Evolutionary conservation across 2,329 filamentous ascomycete species (phyloP), one percentile per base, ranked within the genome.

Genomic region (Aspergillus udagawae): DNA sequence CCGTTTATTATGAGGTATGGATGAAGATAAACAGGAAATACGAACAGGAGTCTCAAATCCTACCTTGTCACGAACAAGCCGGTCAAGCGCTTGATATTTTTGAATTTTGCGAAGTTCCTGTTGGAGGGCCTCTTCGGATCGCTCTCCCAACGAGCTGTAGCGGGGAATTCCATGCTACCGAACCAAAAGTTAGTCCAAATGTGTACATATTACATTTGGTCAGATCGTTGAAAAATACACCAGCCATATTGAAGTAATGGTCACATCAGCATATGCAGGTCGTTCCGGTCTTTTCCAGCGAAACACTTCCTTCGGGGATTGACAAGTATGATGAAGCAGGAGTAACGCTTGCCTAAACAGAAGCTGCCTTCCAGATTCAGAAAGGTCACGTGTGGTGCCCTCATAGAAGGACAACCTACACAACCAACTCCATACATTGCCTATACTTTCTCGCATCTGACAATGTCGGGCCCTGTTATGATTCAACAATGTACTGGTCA

Each of bases 81-180:
- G 79, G 62, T 92, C 90, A 47, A 96, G 79, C 10, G 82, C 77
- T 63, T 85, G 86, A 75, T 96, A 96, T 62, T 86, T 83, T 56
- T 81, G 77, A 67, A 97, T 96, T 73, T 89, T 89, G 65, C 85
- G 83, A 55, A 86, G 80, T 73, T 95, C 91, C 72, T 86, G 84
- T 63, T 85, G 81, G 57, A 84, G 83, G 70, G 89, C 85, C 70
- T 90, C 85, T 66, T 89, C 86, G 65, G 88, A 89, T 64, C 83
- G 82, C 67, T 82, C 79, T 60, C 78, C 75, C 54, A 76, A 78
- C 66, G 82, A 79, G 60, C 82, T 80, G 60, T 84, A 82, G 70
- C 92, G 89, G 68, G 90, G 84, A 73, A 95, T 83, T 71, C 91
- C 91, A 83, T 97, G 92, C 91, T 96, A 77, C 60, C 62, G 59